A percentile compares a stretch with the other conserved stretches of the same genome.
phyloP scores from a whole-genome alignment of 1,284 basidiomycete genomes.

The Wolfiporia cocos region DNA sequence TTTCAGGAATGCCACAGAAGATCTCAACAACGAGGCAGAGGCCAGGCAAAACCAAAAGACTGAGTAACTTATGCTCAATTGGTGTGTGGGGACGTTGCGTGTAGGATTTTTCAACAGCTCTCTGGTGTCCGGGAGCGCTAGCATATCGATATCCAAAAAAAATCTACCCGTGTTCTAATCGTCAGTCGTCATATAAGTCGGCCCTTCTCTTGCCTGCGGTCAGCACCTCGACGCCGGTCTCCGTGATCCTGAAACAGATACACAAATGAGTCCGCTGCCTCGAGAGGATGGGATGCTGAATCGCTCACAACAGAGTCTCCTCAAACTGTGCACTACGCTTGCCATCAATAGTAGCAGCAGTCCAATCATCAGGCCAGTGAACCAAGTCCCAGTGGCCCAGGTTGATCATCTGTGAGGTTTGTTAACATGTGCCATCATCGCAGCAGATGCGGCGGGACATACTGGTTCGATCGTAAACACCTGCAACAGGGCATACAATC shows the following conservation, averaged over 20 bases:
- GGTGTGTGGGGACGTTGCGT: background rate
- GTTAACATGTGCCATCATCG: slow-evolving; percentile 2
- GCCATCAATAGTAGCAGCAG: slow-evolving; percentile 87
- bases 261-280: slow-evolving; percentile 1
- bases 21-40: slow-evolving; percentile 57
- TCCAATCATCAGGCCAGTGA: slow-evolving; percentile 93
- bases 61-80: background rate
- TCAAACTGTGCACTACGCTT: slow-evolving; percentile 92
- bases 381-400: slow-evolving; percentile 69
- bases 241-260: slow-evolving; percentile 66
- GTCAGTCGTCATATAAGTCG: slow-evolving; percentile 23
- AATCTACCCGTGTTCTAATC: background rate
- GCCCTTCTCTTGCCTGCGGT: slow-evolving; percentile 53
- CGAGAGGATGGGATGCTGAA: slow-evolving; percentile 11
- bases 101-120: background rate
- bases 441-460: slow-evolving; percentile 20
- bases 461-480: slow-evolving; percentile 80
- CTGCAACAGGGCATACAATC: slow-evolving; percentile 24
- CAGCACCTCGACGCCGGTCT: slow-evolving; percentile 85
- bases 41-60: background rate
- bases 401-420: slow-evolving; percentile 78
- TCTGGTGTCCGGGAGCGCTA: background rate
- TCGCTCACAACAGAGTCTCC: slow-evolving; percentile 79
- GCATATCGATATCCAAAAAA: background rate
- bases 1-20: slow-evolving; percentile 50